phyloP scores from a whole-genome alignment of 1,284 basidiomycete genomes.

The Moniliella sp. region DNA sequence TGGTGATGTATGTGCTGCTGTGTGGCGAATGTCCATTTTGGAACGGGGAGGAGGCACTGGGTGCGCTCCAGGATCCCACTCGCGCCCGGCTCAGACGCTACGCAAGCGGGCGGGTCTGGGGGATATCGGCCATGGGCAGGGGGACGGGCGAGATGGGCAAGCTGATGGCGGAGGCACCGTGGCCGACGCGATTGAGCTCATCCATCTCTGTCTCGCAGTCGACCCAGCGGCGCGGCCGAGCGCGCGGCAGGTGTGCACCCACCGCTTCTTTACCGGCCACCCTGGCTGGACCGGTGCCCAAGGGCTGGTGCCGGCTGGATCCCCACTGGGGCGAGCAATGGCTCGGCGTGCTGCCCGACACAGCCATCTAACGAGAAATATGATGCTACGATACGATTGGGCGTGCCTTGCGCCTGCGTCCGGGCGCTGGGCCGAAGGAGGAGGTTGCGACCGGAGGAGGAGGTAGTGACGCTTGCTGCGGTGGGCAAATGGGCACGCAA shows the following conservation, averaged over 20 bases:
- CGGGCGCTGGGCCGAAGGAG: no score
- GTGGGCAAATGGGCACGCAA: no score
- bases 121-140: no score
- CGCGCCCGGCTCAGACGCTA: conserved; percentile 17
- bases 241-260: conserved; percentile 55
- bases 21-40: conserved; percentile 71
- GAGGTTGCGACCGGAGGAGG: no score
- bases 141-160: conserved; percentile 4
- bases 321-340: no score
- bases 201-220: conserved; percentile 54
- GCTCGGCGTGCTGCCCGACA: no score
- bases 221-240: conserved; percentile 43
- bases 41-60: conserved; percentile 37
- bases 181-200: conserved; percentile 56
- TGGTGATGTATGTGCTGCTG: conserved; percentile 79
- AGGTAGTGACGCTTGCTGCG: no score
- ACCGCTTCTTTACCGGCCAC: conserved; percentile 51
- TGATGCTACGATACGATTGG: no score
- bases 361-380: no score
- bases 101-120: conserved; percentile 12
- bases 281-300: conserved; percentile 30
- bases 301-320: no score
- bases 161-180: conserved; percentile 56
- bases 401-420: no score
- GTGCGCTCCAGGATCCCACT: conserved; percentile 22